Base-by-base conservation (phyloP, 306 rosid genomes). In the Boehmeria nivea region DNA sequence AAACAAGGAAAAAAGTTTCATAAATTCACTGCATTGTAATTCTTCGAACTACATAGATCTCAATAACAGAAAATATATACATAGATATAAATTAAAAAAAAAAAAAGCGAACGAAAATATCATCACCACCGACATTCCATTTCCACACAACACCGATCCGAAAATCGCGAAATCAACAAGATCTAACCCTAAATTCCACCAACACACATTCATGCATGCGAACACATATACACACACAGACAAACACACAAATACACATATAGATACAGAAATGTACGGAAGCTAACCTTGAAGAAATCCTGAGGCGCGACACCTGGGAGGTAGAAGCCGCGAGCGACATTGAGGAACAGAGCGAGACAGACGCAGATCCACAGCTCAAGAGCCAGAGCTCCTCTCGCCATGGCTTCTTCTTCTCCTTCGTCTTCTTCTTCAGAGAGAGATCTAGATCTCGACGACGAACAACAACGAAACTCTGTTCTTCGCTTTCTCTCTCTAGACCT, bases 221-320 rank as follows among this genome's bases (percentile, higher is more conserved):
- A 2, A 31, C 7, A 8, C 24, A 31, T 8, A 24, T 42, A 50
- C 15, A 15, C 15, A 61, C 1, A 46, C 7, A 4, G 24, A 24
- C 12, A 62, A 43, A 46, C 12, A 23, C 27, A 31, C 36, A 31
- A 28, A 28, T 31, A n/a, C n/a, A n/a, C 36, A 8, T 33, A 68
- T 3, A 4, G 0, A 39, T 0, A 19, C 6, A 53, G 7, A 44
- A 26, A 59, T 12, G 12, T 12, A 60, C 15, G 49, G 19, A 37
- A 14, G 48, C 61, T n/a, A 28, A 89, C 97, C 78, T 74, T 69
- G 43, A 53, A 65, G 58, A 88, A 88, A 70, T 81, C 94, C 51
- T 79, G 78, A 21, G 96, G 96, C 24, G 89, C 85, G 19, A 88
- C 96, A 53, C 89, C 96, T 21, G 87, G 93, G 37, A 88, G 96